Evolutionary conservation across 208 protist species (phyloP).

Genomic region (Trypanosoma mega): DNA sequence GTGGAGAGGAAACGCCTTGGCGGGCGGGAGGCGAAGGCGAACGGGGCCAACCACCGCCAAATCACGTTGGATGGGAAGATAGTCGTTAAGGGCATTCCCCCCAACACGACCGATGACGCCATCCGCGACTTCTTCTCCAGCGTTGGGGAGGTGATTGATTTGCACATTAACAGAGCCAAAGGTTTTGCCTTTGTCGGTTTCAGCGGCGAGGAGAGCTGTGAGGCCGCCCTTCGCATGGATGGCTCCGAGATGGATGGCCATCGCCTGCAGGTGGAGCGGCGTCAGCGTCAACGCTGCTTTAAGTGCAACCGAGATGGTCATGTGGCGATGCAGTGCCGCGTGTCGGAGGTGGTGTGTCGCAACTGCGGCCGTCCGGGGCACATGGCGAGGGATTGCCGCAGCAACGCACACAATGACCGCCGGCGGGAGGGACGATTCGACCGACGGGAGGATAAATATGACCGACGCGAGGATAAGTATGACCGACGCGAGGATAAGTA

Average conservation of each 20-base stretch:
- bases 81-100: slow-evolving; percentile 36
- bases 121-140: slow-evolving; percentile 45
- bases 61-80: slow-evolving; percentile 37
- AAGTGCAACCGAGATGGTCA: slow-evolving; percentile 69
- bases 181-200: slow-evolving; percentile 60
- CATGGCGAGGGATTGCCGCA: slow-evolving; percentile 41
- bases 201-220: slow-evolving; percentile 30
- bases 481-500: slow-evolving; percentile 1
- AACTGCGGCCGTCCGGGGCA: slow-evolving; percentile 53
- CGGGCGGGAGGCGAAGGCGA: slow-evolving; percentile 7
- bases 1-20: slow-evolving; percentile 41
- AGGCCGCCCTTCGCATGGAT: slow-evolving; percentile 56
- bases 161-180: slow-evolving; percentile 35
- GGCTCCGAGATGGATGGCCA: slow-evolving; percentile 41
- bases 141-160: slow-evolving; percentile 49
- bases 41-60: neutral
- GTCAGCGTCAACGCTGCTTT: slow-evolving; percentile 54
- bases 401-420: slow-evolving; percentile 20
- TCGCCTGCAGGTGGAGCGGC: slow-evolving; percentile 41
- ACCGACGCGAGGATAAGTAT: slow-evolving; percentile 21
- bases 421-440: slow-evolving; percentile 10
- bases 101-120: slow-evolving; percentile 25
- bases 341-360: slow-evolving; percentile 29
- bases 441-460: slow-evolving; percentile 6
- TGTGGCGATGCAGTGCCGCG: slow-evolving; percentile 51